A percentile compares a stretch with the other conserved stretches of the same genome.
phyloP scores from a whole-genome alignment of 306 rosid species.

The Gleditsia sinensis region DNA sequence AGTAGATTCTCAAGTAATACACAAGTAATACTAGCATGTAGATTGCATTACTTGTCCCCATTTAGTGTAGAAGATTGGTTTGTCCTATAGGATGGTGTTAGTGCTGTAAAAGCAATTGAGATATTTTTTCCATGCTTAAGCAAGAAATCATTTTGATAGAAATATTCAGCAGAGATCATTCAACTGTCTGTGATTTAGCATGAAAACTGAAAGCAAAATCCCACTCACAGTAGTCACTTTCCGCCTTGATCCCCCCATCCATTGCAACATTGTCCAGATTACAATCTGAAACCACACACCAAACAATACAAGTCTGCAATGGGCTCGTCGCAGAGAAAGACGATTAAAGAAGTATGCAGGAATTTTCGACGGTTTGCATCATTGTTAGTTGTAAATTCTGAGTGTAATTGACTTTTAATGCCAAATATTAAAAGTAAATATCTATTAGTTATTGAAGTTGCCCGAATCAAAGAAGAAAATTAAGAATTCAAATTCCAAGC shows the following conservation, averaged over 20 bases:
- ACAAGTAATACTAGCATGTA: slow-evolving; percentile 17
- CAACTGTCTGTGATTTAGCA: background rate
- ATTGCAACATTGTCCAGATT: slow-evolving; percentile 72
- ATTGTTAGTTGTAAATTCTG: background rate
- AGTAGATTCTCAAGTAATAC: background rate
- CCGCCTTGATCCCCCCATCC: slow-evolving; percentile 99
- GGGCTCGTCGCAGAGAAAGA: background rate
- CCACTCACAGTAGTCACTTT: slow-evolving; percentile 76
- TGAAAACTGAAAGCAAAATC: background rate
- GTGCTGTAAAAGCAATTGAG: slow-evolving; percentile 13
- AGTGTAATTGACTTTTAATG: background rate
- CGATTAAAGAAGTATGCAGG: background rate
- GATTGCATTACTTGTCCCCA: background rate
- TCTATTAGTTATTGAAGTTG: background rate
- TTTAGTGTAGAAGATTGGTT: background rate
- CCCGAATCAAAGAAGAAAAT: background rate
- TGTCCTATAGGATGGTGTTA: slow-evolving; percentile 10
- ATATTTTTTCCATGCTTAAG: background rate
- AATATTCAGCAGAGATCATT: slow-evolving; percentile 18
- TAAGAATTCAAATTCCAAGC: background rate
- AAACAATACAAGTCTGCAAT: slow-evolving; percentile 4
- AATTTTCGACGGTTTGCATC: background rate
- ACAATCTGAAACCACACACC: slow-evolving; percentile 25
- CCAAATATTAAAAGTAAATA: background rate
- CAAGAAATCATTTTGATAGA: background rate